Conservation (phyloP, 116 monocot species). For the Posidonia oceanica region DNA sequence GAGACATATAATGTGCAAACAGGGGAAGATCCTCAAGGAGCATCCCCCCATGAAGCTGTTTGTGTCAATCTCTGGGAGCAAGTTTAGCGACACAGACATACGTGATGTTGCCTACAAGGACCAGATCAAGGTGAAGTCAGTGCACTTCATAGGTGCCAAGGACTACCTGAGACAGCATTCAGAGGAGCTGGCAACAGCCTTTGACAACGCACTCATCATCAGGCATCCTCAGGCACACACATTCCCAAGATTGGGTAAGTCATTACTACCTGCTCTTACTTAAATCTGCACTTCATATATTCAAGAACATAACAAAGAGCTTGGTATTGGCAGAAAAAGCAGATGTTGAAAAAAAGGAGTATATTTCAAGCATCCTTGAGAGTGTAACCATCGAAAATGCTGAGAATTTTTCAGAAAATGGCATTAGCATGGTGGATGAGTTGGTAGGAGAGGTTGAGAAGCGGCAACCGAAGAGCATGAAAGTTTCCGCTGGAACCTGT, state of each 20-base stretch:
- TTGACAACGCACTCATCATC: constrained; percentile 33
- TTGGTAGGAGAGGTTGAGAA: neutral
- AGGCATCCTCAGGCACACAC: constrained; percentile 64
- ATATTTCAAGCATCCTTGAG: neutral
- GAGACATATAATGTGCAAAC: neutral
- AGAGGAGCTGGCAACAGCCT: constrained; percentile 45
- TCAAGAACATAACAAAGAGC: neutral
- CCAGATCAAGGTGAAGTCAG: constrained; percentile 42
- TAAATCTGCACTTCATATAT: no score
- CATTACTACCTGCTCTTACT: no score
- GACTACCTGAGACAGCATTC: constrained; percentile 65
- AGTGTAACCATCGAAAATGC: no score
- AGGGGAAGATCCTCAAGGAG: constrained; percentile 52
- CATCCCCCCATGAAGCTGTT: constrained; percentile 58
- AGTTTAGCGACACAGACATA: constrained; percentile 50
- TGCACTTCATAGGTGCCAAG: constrained; percentile 60
- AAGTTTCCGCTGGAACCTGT: no score
- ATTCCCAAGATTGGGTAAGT: constrained; percentile 52
- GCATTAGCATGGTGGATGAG: neutral
- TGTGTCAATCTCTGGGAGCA: constrained; percentile 51
- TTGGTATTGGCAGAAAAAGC: neutral
- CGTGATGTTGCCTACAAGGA: constrained; percentile 48
- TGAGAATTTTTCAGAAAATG: neutral
- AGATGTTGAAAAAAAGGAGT: neutral
- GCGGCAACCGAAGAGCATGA: no score